Evolutionary conservation across 768 basidiomycete genomes (phyloP).

Genomic region (Amanita phalloides): DNA sequence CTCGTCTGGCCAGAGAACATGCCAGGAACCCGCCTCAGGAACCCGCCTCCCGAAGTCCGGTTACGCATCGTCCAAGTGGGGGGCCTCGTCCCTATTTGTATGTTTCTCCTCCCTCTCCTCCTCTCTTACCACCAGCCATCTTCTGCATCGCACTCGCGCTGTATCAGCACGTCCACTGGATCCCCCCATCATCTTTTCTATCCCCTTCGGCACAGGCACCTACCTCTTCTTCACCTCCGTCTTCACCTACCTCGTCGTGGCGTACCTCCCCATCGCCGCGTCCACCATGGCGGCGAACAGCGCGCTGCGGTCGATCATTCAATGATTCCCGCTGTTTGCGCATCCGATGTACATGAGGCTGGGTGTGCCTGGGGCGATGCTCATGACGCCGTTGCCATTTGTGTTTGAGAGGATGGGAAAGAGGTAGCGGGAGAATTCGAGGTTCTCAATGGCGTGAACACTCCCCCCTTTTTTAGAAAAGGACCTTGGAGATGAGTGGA

Average conservation of each 20-base stretch:
- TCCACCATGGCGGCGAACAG: conserved; percentile 62
- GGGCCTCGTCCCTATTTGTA: conserved; percentile 53
- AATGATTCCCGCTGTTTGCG: conserved; percentile 53
- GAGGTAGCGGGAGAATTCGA: too few relatives aligned
- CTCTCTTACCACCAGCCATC: conserved; percentile 33
- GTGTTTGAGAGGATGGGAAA: conserved; percentile 11
- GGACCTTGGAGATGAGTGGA: too few relatives aligned
- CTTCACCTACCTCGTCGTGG: conserved; percentile 63
- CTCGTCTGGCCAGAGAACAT: conserved; percentile 24
- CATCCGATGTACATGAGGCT: conserved; percentile 59
- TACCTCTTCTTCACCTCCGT: conserved; percentile 64
- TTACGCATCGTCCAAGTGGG: conserved; percentile 61
- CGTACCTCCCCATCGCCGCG: conserved; percentile 55
- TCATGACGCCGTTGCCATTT: conserved; percentile 55
- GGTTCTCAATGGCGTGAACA: too few relatives aligned
- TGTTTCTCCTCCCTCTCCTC: conserved; percentile 31
- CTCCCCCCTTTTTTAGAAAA: too few relatives aligned
- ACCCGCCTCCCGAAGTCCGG: conserved; percentile 54
- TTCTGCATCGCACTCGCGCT: conserved; percentile 56
- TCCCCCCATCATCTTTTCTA: conserved; percentile 52
- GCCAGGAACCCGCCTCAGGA: too few relatives aligned
- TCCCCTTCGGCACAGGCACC: conserved; percentile 53
- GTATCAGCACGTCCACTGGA: conserved; percentile 43
- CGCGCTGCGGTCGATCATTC: conserved; percentile 48
- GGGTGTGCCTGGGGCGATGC: conserved; percentile 57